A percentile compares a stretch with the other conserved stretches of the same genome.
Conservation (phyloP, 2,329 filamentous ascomycete species). For the Venturia oleaginea region DNA sequence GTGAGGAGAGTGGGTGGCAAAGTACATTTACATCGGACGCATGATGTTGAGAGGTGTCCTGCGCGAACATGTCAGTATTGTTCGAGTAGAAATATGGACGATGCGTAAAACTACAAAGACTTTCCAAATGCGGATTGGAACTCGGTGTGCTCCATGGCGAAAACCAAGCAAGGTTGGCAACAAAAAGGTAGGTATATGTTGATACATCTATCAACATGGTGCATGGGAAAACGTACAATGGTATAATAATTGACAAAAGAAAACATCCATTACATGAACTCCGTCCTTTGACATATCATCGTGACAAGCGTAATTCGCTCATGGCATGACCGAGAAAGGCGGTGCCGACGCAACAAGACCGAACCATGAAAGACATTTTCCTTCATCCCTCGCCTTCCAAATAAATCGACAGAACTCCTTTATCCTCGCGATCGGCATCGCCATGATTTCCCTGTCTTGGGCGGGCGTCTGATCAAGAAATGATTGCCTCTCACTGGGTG, state of each 20-base stretch:
- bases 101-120: too few species aligned
- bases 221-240: not conserved
- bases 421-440: not conserved
- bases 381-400: not conserved
- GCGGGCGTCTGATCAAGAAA: not conserved
- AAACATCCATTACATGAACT: not conserved
- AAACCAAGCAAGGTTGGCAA: too few species aligned
- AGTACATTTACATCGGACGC: too few species aligned
- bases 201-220: not conserved
- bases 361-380: not conserved
- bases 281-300: not conserved
- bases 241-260: not conserved
- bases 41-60: too few species aligned
- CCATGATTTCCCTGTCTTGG: not conserved
- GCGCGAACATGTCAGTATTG: too few species aligned
- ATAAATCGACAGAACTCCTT: not conserved
- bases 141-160: too few species aligned
- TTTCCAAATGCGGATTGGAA: too few species aligned
- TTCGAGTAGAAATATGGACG: too few species aligned
- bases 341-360: not conserved
- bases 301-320: not conserved
- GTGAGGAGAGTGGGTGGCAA: too few species aligned
- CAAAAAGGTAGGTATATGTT: not conserved
- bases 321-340: constrained; percentile 1
- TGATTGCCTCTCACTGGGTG: not conserved